Percentiles rank a stretch among this genome's conserved stretches.
Conservation (phyloP, 2,329 filamentous ascomycete genomes). For the Alternaria triticimaculans region DNA sequence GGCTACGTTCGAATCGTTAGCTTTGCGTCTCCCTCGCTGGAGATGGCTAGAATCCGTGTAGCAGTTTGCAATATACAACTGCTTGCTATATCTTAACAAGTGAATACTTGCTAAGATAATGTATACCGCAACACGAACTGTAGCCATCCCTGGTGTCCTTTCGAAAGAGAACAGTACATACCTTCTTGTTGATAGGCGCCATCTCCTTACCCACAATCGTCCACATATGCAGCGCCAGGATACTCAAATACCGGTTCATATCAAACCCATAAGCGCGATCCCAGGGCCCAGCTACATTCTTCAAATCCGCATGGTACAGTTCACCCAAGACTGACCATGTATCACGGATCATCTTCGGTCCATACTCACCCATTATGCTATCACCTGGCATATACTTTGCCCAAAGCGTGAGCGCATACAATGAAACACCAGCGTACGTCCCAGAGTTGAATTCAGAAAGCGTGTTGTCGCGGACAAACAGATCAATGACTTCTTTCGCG, state of each 20-base stretch:
- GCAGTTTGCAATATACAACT: not conserved
- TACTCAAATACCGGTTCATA: conserved; percentile 67
- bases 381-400: conserved; percentile 63
- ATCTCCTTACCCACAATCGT: conserved; percentile 59
- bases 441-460: conserved; percentile 69
- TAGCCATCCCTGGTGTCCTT: not conserved
- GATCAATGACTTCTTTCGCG: conserved; percentile 61
- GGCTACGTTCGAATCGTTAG: conserved; percentile 41
- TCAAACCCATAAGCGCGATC: conserved; percentile 69
- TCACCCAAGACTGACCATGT: conserved; percentile 61
- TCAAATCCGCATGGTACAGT: conserved; percentile 65
- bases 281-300: conserved; percentile 70
- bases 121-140: not conserved
- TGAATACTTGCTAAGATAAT: not conserved
- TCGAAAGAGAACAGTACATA: conserved; percentile 8
- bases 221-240: conserved; percentile 67
- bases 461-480: conserved; percentile 63
- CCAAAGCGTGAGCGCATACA: conserved; percentile 66
- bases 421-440: conserved; percentile 68
- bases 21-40: not conserved
- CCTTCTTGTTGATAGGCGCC: conserved; percentile 44
- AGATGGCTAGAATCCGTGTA: not conserved
- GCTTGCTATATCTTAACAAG: not conserved
- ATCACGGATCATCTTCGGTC: conserved; percentile 58
- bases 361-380: conserved; percentile 62